Percentiles rank a stretch among this genome's conserved stretches.
Evolutionary conservation across 352 stramenopile species (phyloP).

Genomic region (Globisporangium solare): DNA sequence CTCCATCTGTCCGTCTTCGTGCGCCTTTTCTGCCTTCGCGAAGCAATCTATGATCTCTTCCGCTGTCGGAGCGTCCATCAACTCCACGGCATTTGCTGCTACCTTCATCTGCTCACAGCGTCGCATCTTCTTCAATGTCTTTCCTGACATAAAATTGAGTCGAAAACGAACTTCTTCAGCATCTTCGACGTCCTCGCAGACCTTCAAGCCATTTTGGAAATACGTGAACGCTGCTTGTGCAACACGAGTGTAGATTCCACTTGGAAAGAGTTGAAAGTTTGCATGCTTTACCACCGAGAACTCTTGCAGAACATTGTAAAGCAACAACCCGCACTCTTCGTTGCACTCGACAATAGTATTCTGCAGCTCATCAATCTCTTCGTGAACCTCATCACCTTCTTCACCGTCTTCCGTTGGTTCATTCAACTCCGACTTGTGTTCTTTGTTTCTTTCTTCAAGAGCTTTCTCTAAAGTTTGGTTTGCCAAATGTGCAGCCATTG

Average conservation of each 20-base stretch:
- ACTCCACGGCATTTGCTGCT: background rate
- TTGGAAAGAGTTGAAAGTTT: slow-evolving; percentile 22
- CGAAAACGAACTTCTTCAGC: slow-evolving; percentile 57
- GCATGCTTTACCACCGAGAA: slow-evolving; percentile 42
- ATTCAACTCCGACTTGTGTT: too few relatives aligned
- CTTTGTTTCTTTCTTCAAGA: background rate
- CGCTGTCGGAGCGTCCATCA: slow-evolving; percentile 4
- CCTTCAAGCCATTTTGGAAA: slow-evolving; percentile 33
- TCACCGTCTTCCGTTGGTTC: background rate
- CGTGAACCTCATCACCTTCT: slow-evolving; percentile 17
- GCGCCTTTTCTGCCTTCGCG: slow-evolving; percentile 45
- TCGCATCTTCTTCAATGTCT: slow-evolving; percentile 56
- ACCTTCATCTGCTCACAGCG: slow-evolving; percentile 2
- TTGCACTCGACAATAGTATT: slow-evolving; percentile 49
- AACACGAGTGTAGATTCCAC: slow-evolving; percentile 23
- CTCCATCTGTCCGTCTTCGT: slow-evolving; percentile 58
- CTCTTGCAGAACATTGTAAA: slow-evolving; percentile 76
- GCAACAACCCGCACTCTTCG: slow-evolving; percentile 65
- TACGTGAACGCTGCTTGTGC: slow-evolving; percentile 24
- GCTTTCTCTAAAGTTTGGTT: slow-evolving; percentile 12
- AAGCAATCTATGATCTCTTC: slow-evolving; percentile 47
- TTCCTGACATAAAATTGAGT: slow-evolving; percentile 72
- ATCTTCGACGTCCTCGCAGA: slow-evolving; percentile 28
- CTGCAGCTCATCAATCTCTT: slow-evolving; percentile 26
- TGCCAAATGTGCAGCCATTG: slow-evolving; percentile 51